Conservation (phyloP, 2,329 filamentous ascomycete species). For the Cladosporium sp. region DNA sequence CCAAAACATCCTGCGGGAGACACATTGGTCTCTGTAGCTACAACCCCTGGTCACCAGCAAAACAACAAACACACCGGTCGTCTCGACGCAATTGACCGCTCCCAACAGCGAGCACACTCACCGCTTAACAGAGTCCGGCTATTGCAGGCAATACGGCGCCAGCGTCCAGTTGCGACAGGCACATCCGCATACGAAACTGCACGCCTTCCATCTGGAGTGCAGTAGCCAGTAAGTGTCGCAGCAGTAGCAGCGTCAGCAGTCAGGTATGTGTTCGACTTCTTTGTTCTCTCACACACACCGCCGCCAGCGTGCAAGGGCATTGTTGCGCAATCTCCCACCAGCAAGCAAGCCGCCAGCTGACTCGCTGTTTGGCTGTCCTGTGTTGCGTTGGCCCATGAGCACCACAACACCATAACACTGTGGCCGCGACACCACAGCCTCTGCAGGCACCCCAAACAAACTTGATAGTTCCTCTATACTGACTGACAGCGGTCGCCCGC, state of each 20-base stretch:
- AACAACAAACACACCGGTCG: not conserved
- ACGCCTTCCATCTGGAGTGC: not conserved
- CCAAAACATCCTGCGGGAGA: not conserved
- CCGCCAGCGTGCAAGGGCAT: not conserved
- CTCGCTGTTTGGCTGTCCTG: not conserved
- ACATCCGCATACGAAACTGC: slow-evolving; percentile 3
- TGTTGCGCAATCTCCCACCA: slow-evolving; percentile 1
- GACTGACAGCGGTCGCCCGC: slow-evolving; percentile 3
- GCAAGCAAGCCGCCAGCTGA: not conserved
- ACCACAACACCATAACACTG: not conserved
- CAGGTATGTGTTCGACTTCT: not conserved
- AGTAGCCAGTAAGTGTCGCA: not conserved
- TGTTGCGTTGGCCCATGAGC: too few relatives aligned
- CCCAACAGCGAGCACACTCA: not conserved
- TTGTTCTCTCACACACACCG: slow-evolving; percentile 8
- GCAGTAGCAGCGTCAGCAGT: slow-evolving; percentile 1
- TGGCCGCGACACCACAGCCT: not conserved
- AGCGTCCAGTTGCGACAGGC: not conserved
- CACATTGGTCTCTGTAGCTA: not conserved
- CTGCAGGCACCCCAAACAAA: not conserved
- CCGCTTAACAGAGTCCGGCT: not conserved
- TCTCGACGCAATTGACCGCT: slow-evolving; percentile 1
- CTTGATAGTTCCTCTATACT: not conserved
- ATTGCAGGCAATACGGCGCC: not conserved
- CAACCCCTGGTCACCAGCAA: not conserved